Conservation (phyloP, 495 filamentous ascomycete genomes). For the Cladorrhinum samala region DNA sequence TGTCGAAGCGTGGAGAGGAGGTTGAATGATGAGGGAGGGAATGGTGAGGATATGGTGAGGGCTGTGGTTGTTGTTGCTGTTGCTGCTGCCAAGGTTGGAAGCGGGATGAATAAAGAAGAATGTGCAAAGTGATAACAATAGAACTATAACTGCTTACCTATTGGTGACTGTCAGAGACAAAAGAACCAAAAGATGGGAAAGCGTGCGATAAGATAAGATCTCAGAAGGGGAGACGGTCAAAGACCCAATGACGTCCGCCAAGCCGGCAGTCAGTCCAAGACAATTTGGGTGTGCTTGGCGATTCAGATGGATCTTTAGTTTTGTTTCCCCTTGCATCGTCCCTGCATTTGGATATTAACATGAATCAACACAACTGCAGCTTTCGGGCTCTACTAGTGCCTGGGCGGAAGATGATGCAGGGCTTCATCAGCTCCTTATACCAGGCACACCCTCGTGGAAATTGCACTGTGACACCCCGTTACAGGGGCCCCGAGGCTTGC, state of each 20-base stretch:
- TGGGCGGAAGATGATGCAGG: neutral
- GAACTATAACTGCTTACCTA: neutral
- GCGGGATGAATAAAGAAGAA: neutral
- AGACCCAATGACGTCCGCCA: neutral
- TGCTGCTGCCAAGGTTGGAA: too few species aligned
- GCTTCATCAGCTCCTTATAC: neutral
- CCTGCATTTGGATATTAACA: neutral
- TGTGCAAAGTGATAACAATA: too few species aligned
- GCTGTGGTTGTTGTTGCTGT: conserved; percentile 1
- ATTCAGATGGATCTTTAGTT: neutral
- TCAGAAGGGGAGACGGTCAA: neutral
- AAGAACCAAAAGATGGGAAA: too few species aligned
- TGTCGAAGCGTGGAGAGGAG: neutral
- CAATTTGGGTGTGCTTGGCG: neutral
- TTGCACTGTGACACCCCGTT: neutral
- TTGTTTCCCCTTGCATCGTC: neutral
- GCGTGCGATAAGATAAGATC: neutral
- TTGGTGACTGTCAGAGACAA: neutral
- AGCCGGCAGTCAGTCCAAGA: neutral
- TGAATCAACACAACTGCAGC: neutral
- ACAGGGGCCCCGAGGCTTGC: too few species aligned
- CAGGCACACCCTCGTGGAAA: neutral
- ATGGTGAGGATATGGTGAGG: neutral
- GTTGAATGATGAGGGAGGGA: conserved; percentile 2
- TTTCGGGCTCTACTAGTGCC: neutral